Evolutionary conservation across 2,329 filamentous ascomycete genomes (phyloP).

Genomic region (Pyricularia sp.): DNA sequence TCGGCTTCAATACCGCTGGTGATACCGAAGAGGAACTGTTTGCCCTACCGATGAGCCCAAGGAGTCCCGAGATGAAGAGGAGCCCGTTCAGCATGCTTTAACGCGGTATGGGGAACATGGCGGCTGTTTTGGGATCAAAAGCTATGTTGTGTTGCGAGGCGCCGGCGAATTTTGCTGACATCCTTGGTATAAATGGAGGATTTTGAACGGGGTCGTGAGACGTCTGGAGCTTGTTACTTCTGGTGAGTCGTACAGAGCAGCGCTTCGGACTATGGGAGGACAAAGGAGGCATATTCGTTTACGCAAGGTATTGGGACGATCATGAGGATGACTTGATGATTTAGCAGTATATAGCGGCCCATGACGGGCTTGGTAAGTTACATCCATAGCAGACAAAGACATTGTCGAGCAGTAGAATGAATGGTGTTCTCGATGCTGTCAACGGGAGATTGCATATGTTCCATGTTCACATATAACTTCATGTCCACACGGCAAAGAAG

Average conservation of each 20-base stretch:
- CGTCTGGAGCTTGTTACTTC: neutral
- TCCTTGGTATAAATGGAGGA: neutral
- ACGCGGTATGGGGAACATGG: neutral
- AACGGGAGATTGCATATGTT: neutral
- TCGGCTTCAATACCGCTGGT: conserved; percentile 11
- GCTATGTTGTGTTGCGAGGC: neutral
- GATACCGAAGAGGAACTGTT: conserved; percentile 76
- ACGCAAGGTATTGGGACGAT: neutral
- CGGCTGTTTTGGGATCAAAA: neutral
- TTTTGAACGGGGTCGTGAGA: no score
- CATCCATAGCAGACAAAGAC: neutral
- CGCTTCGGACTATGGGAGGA: neutral
- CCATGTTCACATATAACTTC: neutral
- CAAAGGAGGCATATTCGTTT: neutral
- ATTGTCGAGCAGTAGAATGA: neutral
- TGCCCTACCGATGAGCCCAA: conserved; percentile 75
- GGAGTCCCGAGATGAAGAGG: conserved; percentile 76
- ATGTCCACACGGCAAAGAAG: no score
- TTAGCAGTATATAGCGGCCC: neutral
- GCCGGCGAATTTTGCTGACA: neutral
- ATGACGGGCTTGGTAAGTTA: neutral
- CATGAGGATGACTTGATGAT: neutral
- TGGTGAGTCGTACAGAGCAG: neutral
- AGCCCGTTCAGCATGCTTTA: conserved; percentile 63
- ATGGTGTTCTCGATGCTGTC: neutral